Evolutionary conservation across 2,329 filamentous ascomycete genomes (phyloP).

Genomic region (Fusarium circinatum): DNA sequence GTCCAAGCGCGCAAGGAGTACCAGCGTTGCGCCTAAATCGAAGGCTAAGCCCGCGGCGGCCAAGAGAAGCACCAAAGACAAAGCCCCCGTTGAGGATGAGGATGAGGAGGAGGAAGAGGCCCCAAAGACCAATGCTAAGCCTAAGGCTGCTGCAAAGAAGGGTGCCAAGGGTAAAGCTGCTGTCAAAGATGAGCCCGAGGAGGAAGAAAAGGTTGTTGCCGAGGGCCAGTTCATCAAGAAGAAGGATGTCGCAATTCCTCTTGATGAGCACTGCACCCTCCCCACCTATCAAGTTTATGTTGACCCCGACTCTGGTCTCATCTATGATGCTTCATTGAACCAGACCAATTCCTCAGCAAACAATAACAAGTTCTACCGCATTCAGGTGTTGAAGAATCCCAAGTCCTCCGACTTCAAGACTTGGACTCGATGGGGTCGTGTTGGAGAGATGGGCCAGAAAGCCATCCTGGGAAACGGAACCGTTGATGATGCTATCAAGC

Average conservation of each 20-base stretch:
- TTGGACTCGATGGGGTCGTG: slow-evolving; percentile 86
- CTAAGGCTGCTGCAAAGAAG: slow-evolving; percentile 34
- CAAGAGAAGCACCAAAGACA: slow-evolving; percentile 40
- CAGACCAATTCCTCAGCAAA: slow-evolving; percentile 78
- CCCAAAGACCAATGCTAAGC: slow-evolving; percentile 37
- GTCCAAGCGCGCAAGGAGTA: slow-evolving; percentile 42
- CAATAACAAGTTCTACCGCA: slow-evolving; percentile 85
- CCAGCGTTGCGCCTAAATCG: neutral
- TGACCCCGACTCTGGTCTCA: slow-evolving; percentile 67
- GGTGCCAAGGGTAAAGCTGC: slow-evolving; percentile 38
- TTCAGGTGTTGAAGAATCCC: slow-evolving; percentile 67
- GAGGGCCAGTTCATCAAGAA: slow-evolving; percentile 60
- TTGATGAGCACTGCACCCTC: slow-evolving; percentile 59
- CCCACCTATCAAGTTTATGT: slow-evolving; percentile 68
- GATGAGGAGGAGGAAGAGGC: slow-evolving; percentile 42
- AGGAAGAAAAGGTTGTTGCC: slow-evolving; percentile 50
- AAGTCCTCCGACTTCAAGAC: slow-evolving; percentile 59
- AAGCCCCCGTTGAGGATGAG: slow-evolving; percentile 33
- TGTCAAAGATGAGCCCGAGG: slow-evolving; percentile 40
- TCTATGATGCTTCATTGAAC: slow-evolving; percentile 83
- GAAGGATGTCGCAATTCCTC: slow-evolving; percentile 57
- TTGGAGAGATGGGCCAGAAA: slow-evolving; percentile 68
- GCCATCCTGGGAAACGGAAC: slow-evolving; percentile 55
- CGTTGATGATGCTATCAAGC: slow-evolving; percentile 56
- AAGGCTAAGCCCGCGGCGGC: slow-evolving; percentile 12